Base-by-base conservation (phyloP, 352 stramenopile genomes). In the Phytophthora litchii region DNA sequence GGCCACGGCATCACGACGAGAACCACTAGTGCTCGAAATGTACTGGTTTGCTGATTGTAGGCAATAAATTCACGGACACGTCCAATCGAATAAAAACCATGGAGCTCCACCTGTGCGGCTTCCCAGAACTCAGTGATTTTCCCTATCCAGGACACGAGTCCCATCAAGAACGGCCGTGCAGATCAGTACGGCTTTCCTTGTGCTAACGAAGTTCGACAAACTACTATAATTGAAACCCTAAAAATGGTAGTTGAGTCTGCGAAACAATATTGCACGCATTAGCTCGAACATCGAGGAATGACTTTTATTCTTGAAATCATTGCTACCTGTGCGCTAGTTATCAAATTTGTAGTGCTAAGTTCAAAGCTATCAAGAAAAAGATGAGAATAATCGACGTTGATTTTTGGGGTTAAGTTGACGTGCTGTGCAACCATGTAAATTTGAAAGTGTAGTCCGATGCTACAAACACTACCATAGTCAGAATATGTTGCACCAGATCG, bases 361-460 rank as follows among this genome's bases (percentile, higher is more conserved):
- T 27, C 23, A 27, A 27, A 27, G 23, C n/a, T n/a, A n/a, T n/a
- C n/a, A n/a, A n/a, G n/a, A n/a, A n/a, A n/a, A n/a, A n/a, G n/a
- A n/a, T n/a, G n/a, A n/a, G n/a, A n/a, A n/a, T n/a, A n/a, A n/a
- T n/a, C n/a, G n/a, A 27, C 23, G 5, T 27, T 21, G 17, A 2
- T 8, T 31, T 12, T 13, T 19, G 2, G 5, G 13, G 10, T 40
- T 17, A 54, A 23, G 50, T 43, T 42, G 58, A 11, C 14, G 58
- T 13, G 19, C 7, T 29, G n/a, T 63, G 25, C 8, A 78, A 40
- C 64, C 69, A 78, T 12, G 38, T 41, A 42, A 78, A 74, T n/a
- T 60, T 37, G 37, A 78, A 78, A 0, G 54, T 69, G 49, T 64
- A 78, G 34, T 78, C 69, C 11, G 35, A 68, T 25, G 54, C 60